Percentiles rank a stretch among this genome's conserved stretches.
phyloP scores from a whole-genome alignment of 140 eudicot genomes.

The Anethum foeniculum region DNA sequence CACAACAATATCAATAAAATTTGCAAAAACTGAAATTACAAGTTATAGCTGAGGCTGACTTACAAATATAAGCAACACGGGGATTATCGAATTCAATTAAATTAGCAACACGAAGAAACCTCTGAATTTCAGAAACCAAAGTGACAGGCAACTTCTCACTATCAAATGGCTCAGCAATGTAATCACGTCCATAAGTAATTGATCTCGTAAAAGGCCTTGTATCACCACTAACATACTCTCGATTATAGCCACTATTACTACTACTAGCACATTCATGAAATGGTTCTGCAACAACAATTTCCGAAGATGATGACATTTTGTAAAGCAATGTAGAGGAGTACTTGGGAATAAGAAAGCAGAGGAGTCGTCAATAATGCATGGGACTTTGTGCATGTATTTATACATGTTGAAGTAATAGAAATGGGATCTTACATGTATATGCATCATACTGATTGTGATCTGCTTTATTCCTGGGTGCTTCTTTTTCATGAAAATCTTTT shows the following conservation, averaged over 20 bases:
- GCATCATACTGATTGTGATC: slow-evolving; percentile 28
- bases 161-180: slow-evolving; percentile 76
- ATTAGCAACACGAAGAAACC: slow-evolving; percentile 91
- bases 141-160: slow-evolving; percentile 89
- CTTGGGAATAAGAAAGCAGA: slow-evolving; percentile 13
- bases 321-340: slow-evolving; percentile 4
- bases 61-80: slow-evolving; percentile 90
- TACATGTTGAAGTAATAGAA: slow-evolving; percentile 9
- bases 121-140: slow-evolving; percentile 77
- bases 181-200: slow-evolving; percentile 50
- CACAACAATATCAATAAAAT: neutral
- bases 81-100: slow-evolving; percentile 74
- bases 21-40: neutral
- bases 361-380: slow-evolving; percentile 1
- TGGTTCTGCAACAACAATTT: slow-evolving; percentile 63
- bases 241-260: slow-evolving; percentile 16
- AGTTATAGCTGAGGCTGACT: slow-evolving; percentile 14
- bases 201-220: slow-evolving; percentile 29
- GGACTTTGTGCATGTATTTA: neutral
- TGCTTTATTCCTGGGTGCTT: slow-evolving; percentile 26
- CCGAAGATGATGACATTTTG: slow-evolving; percentile 28
- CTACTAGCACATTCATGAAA: slow-evolving; percentile 30
- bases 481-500: slow-evolving; percentile 40
- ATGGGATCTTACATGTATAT: slow-evolving; percentile 50
- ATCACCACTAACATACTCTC: slow-evolving; percentile 21